Evolutionary conservation across 805 yeast species (phyloP).

Genomic region (Lipomyces mesembrius): DNA sequence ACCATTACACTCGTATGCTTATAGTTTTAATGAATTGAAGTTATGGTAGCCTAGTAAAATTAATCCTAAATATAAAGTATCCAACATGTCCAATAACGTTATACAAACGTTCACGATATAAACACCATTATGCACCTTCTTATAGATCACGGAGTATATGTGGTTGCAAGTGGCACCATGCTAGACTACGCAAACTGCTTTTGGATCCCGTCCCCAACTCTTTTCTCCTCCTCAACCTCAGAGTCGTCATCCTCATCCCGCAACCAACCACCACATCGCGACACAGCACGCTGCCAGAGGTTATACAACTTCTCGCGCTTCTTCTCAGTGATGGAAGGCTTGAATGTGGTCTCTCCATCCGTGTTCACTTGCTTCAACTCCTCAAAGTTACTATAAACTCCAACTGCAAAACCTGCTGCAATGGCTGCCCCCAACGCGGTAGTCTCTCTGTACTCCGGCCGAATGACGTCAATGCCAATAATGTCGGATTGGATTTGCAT

Average conservation of each 20-base stretch:
- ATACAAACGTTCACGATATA: no score
- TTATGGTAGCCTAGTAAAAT: not conserved
- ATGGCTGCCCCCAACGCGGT: constrained; percentile 96
- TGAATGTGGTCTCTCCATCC: constrained; percentile 42
- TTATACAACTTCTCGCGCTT: constrained; percentile 67
- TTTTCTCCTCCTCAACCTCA: constrained; percentile 19
- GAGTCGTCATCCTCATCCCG: constrained; percentile 37
- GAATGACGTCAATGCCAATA: constrained; percentile 79
- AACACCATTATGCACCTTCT: not conserved
- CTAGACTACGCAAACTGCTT: not conserved
- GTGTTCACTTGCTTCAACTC: constrained; percentile 56
- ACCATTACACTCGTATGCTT: not conserved
- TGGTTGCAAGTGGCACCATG: not conserved
- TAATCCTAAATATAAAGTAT: not conserved
- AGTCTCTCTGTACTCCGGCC: constrained; percentile 85
- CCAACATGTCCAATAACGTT: not conserved
- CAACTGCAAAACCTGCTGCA: constrained; percentile 83
- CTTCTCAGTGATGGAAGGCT: constrained; percentile 46
- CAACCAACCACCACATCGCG: constrained; percentile 82
- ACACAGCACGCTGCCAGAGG: constrained; percentile 85
- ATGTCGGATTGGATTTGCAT: constrained; percentile 94
- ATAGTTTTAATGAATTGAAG: not conserved
- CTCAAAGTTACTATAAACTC: constrained; percentile 73
- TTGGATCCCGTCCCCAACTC: constrained; percentile 18
- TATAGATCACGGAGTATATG: no score